Percentiles rank a stretch among this genome's conserved stretches.
Conservation (phyloP, 345 rosid genomes). For the Lepidium didymum region DNA sequence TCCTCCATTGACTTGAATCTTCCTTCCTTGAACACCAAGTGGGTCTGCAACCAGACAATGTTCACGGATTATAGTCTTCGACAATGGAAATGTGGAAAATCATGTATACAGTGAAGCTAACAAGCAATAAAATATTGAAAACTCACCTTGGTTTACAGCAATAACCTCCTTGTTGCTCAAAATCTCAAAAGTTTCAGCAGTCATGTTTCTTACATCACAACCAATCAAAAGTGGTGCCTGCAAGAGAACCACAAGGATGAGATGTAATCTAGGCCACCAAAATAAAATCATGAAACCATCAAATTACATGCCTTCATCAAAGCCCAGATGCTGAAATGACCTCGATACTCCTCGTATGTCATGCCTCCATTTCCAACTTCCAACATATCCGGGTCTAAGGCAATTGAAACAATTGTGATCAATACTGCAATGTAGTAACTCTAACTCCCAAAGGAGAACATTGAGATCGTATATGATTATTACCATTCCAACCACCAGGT, state of each 20-base stretch:
- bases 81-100: not conserved
- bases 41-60: constrained; percentile 49
- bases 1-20: constrained; percentile 48
- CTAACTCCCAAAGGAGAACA: not conserved
- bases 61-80: not conserved
- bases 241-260: not conserved
- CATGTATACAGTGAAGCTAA: not conserved
- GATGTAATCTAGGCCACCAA: not conserved
- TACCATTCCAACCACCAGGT: constrained; percentile 99
- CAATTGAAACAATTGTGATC: not conserved
- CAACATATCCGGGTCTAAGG: constrained; percentile 91
- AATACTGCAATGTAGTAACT: not conserved
- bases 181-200: constrained; percentile 68
- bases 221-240: constrained; percentile 97
- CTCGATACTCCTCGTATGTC: constrained; percentile 76
- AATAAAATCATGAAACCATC: not conserved
- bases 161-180: constrained; percentile 82
- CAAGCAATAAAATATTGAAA: not conserved
- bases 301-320: constrained; percentile 66
- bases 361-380: constrained; percentile 99
- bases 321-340: constrained; percentile 98
- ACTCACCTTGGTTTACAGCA: constrained; percentile 85
- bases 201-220: constrained; percentile 86
- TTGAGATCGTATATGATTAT: not conserved
- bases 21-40: constrained; percentile 98